Percentiles rank a stretch among this genome's conserved stretches.
Evolutionary conservation across 495 filamentous ascomycete genomes (phyloP).

Genomic region (Oleoguttula mirabilis): DNA sequence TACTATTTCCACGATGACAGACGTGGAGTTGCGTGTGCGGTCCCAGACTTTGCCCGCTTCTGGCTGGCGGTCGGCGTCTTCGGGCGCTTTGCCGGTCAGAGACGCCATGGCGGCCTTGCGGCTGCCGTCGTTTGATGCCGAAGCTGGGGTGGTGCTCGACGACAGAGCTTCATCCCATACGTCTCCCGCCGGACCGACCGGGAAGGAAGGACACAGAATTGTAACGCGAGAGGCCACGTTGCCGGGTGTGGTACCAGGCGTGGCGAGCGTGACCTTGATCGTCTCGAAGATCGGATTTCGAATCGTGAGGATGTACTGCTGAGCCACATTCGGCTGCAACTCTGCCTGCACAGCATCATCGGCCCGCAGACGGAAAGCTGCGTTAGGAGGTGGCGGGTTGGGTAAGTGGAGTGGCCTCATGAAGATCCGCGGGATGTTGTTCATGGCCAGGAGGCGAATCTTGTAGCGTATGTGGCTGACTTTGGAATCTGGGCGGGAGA

Average conservation of each 20-base stretch:
- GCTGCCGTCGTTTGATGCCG: background rate
- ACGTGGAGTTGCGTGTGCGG: conserved; percentile 86
- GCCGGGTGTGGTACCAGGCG: conserved; percentile 69
- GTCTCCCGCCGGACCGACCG: conserved; percentile 88
- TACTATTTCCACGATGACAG: conserved; percentile 79
- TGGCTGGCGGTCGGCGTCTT: conserved; percentile 30
- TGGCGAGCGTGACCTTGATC: conserved; percentile 75
- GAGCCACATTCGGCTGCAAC: conserved; percentile 48
- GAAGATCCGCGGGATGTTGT: conserved; percentile 71
- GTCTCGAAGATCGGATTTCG: conserved; percentile 90
- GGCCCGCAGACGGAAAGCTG: conserved; percentile 18
- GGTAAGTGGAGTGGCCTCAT: conserved; percentile 17
- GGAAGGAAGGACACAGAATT: conserved; percentile 87
- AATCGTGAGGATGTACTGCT: conserved; percentile 76
- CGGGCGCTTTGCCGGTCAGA: conserved; percentile 7
- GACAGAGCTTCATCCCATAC: conserved; percentile 86
- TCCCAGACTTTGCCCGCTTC: conserved; percentile 95
- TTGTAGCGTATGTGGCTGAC: conserved; percentile 73
- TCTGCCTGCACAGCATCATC: conserved; percentile 40
- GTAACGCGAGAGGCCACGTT: conserved; percentile 68
- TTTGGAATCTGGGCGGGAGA: conserved; percentile 88
- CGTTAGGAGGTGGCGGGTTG: conserved; percentile 20
- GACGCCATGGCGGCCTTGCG: conserved; percentile 17
- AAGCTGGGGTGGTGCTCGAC: conserved; percentile 23
- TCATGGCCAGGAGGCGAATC: conserved; percentile 77